These are phyloP conservation scores for Puccinia polysora DNA, from an alignment of 1,284 basidiomycete species.

Conservation along the genomic window DNA sequence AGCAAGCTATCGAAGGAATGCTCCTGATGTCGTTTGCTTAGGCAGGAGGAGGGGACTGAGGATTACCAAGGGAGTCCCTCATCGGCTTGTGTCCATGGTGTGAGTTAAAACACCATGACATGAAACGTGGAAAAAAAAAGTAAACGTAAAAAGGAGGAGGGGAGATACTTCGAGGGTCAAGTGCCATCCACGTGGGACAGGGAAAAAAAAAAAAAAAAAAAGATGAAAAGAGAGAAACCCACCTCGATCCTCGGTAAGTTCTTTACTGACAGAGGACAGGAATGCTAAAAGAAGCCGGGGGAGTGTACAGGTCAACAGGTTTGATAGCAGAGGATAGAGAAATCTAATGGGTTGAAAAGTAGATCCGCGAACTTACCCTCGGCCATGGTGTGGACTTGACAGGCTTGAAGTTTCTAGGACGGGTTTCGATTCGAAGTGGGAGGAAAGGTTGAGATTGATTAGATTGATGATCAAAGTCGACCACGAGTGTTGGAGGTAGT, in stretches of 20 bases:
- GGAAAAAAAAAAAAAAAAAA: background rate
- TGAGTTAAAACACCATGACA: background rate
- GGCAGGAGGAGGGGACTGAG: background rate
- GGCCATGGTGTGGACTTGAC: conserved; percentile 32
- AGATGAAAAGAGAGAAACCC: conserved; percentile 12
- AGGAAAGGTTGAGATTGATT: background rate
- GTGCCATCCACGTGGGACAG: background rate
- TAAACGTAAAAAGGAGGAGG: background rate
- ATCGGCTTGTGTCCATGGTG: background rate
- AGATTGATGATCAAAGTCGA: background rate
- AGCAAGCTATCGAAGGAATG: too few species aligned
- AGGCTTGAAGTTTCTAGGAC: background rate
- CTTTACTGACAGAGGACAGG: conserved; percentile 38
- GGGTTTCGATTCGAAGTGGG: background rate
- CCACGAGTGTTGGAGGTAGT: too few species aligned
- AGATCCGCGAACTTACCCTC: conserved; percentile 10
- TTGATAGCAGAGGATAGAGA: background rate
- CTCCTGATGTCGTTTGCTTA: background rate
- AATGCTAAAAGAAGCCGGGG: conserved; percentile 23
- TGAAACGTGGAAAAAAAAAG: background rate
- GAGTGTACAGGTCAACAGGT: background rate
- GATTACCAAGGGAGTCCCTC: background rate
- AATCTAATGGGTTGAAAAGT: background rate
- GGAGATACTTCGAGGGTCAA: background rate
- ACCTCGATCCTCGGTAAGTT: conserved; percentile 39